These are phyloP conservation scores for Fusarium sp. DNA, from an alignment of 2,329 filamentous ascomycete genomes.

Conservation along the genomic window DNA sequence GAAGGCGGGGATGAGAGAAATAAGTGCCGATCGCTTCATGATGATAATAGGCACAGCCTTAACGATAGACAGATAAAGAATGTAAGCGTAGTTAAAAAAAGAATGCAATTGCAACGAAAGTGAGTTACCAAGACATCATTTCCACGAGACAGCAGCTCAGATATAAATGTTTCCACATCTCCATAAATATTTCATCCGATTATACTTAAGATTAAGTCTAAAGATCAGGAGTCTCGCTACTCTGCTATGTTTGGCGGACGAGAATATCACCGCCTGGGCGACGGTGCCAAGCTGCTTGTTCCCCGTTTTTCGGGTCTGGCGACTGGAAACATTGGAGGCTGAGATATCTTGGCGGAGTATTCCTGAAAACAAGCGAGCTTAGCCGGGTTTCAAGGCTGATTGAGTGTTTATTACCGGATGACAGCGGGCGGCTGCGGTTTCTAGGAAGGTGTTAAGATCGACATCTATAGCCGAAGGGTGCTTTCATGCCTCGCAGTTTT, in stretches of 20 bases:
- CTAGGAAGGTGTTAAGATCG: neutral
- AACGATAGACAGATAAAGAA: conserved; percentile 20
- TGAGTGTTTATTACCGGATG: neutral
- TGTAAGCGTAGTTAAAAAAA: neutral
- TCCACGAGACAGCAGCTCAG: neutral
- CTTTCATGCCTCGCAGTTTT: neutral
- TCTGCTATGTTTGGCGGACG: conserved; percentile 32
- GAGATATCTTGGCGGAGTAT: conserved; percentile 11
- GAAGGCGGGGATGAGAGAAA: conserved; percentile 36
- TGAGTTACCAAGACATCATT: neutral
- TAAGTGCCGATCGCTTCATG: conserved; percentile 36
- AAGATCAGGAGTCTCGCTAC: neutral
- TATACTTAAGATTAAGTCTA: conserved; percentile 24
- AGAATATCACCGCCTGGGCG: conserved; percentile 35
- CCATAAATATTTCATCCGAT: neutral
- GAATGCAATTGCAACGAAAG: conserved; percentile 5
- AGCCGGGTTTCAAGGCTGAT: conserved; percentile 18
- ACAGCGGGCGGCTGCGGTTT: neutral
- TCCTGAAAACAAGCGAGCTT: conserved; percentile 3
- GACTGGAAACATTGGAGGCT: conserved; percentile 13
- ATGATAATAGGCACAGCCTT: conserved; percentile 26
- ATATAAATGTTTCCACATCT: neutral
- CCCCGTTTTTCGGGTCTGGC: neutral
- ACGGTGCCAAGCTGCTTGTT: conserved; percentile 3
- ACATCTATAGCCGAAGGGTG: neutral